Conservation (phyloP, 1,139 yeast species). For the Tardiomyces depauwii region DNA sequence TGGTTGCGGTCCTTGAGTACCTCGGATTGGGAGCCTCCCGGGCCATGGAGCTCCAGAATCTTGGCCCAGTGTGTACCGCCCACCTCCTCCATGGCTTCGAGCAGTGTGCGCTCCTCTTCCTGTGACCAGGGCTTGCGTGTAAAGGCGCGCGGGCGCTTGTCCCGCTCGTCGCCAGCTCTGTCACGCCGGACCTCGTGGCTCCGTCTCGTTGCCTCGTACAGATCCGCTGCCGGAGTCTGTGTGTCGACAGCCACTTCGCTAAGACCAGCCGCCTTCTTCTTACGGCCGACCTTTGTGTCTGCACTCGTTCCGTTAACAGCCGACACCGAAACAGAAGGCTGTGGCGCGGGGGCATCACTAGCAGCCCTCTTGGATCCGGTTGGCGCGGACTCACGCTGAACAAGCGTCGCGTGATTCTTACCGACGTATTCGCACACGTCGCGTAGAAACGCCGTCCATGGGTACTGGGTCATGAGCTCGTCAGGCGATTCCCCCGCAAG, state of each 20-base stretch:
- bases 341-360: not conserved
- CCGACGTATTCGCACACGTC: conserved; percentile 70
- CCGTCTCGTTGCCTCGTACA: not conserved
- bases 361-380: not conserved
- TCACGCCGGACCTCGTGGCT: not conserved
- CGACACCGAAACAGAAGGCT: not conserved
- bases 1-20: conserved; percentile 77
- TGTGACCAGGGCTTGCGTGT: conserved; percentile 71
- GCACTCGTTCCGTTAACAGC: not conserved
- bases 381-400: not conserved
- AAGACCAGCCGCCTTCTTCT: not conserved
- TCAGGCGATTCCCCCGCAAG: conserved; percentile 37
- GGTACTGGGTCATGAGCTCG: conserved; percentile 49
- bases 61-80: conserved; percentile 93
- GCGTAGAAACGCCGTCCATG: conserved; percentile 62
- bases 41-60: conserved; percentile 77
- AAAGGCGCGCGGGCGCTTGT: conserved; percentile 1
- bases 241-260: not conserved
- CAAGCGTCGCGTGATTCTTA: conserved; percentile 37
- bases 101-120: conserved; percentile 78
- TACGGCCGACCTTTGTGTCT: not conserved
- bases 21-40: conserved; percentile 83
- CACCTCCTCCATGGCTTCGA: conserved; percentile 60
- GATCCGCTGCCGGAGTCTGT: not conserved
- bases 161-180: not conserved